These are phyloP conservation scores for Buddleja alternifolia DNA, from an alignment of 257 asterid genomes.

Conservation along the genomic window DNA sequence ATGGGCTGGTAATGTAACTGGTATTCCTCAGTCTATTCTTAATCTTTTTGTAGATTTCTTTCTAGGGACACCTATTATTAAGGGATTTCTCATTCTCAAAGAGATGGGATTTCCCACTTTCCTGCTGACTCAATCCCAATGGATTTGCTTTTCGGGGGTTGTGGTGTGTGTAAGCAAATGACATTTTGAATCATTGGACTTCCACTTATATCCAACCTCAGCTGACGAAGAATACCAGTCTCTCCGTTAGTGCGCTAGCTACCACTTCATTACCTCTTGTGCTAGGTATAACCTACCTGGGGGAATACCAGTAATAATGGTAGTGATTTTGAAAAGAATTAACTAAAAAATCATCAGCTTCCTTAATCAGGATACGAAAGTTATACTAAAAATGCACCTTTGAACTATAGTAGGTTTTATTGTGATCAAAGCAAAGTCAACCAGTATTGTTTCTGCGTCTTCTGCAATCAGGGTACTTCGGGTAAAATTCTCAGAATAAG, in stretches of 20 bases:
- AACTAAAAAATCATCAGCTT: not conserved
- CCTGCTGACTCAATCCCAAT: not conserved
- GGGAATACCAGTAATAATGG: constrained; percentile 4
- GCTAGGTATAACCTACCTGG: no score
- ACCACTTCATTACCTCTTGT: not conserved
- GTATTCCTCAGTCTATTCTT: constrained; percentile 9
- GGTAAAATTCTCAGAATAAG: not conserved
- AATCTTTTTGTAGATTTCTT: not conserved
- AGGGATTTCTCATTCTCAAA: constrained; percentile 20
- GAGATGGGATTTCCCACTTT: not conserved
- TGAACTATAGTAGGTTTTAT: constrained; percentile 7
- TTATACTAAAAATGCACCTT: not conserved
- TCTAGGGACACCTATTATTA: not conserved
- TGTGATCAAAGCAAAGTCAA: not conserved
- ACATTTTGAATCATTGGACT: not conserved
- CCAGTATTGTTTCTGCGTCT: constrained; percentile 1
- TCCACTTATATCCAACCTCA: constrained; percentile 5
- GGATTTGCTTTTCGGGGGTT: no score
- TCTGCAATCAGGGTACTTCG: not conserved
- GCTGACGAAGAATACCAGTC: not conserved
- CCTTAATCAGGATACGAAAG: not conserved
- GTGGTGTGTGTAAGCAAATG: no score
- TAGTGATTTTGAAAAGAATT: not conserved
- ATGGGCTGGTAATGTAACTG: constrained; percentile 17
- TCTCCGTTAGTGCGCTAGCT: not conserved